These are phyloP conservation scores for Acer negundo DNA, from an alignment of 345 rosid genomes.

Conservation along the genomic window DNA sequence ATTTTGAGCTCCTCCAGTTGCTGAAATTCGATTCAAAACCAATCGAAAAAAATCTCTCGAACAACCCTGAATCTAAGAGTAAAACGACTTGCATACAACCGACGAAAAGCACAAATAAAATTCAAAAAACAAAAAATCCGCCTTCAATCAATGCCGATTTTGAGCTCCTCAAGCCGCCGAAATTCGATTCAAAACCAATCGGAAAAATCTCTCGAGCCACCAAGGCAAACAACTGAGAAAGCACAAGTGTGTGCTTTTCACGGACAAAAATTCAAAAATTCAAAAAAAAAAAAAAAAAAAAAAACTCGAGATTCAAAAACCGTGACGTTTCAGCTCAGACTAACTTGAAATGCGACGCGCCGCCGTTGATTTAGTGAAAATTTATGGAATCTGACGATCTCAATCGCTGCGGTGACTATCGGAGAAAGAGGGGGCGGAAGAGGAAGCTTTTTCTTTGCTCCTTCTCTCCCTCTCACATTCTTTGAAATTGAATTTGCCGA, in stretches of 20 bases:
- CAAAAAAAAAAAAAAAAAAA: not conserved
- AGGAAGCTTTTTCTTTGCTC: slow-evolving; percentile 10
- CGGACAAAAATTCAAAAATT: not conserved
- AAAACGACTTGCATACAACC: no score
- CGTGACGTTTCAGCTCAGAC: not conserved
- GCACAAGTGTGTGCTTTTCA: no score
- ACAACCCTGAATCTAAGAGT: no score
- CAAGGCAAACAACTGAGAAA: no score
- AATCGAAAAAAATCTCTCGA: not conserved
- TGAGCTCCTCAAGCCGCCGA: not conserved
- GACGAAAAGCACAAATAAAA: no score
- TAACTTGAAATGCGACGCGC: not conserved
- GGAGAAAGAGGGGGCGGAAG: slow-evolving; percentile 3
- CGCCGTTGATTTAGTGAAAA: not conserved
- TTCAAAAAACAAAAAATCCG: no score
- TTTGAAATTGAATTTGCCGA: slow-evolving; percentile 35
- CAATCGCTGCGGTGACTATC: not conserved
- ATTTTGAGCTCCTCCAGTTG: not conserved
- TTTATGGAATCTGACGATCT: slow-evolving; percentile 9
- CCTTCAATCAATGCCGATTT: not conserved
- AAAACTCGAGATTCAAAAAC: not conserved
- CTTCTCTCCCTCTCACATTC: slow-evolving; percentile 32
- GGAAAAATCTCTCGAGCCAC: not conserved
- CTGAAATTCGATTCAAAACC: not conserved
- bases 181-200: not conserved